Evolutionary conservation across 108 stramenopile species (phyloP).

Genomic region (Asterionellopsis glacialis): DNA sequence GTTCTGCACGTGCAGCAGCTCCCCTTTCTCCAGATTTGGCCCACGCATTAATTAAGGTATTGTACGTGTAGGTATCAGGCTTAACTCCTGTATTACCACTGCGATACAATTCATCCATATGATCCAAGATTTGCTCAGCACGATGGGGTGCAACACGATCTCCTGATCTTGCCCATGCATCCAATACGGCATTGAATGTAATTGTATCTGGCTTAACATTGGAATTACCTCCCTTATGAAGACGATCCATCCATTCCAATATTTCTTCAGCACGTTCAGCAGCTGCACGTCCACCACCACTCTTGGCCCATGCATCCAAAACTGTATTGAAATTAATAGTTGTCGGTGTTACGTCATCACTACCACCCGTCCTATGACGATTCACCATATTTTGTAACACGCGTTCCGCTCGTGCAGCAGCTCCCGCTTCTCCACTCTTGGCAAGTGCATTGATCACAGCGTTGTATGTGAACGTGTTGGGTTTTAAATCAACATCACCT

Average conservation of each 20-base stretch:
- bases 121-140: conserved; percentile 83
- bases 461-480: conserved; percentile 77
- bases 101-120: conserved; percentile 83
- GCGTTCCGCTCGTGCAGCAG: conserved; percentile 74
- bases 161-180: conserved; percentile 81
- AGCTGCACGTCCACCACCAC: conserved; percentile 68
- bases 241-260: conserved; percentile 83
- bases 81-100: conserved; percentile 75
- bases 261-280: conserved; percentile 83
- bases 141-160: conserved; percentile 73
- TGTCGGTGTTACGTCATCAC: conserved; percentile 75
- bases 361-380: conserved; percentile 55
- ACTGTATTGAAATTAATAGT: conserved; percentile 88
- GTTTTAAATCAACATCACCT: conserved; percentile 72
- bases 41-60: conserved; percentile 74
- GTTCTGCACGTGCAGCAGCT: conserved; percentile 59
- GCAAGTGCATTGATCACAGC: conserved; percentile 84
- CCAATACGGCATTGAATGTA: conserved; percentile 74
- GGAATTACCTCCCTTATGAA: conserved; percentile 58
- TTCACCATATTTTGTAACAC: conserved; percentile 82
- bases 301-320: conserved; percentile 79
- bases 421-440: conserved; percentile 74
- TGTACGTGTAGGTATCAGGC: conserved; percentile 85
- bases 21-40: conserved; percentile 49
- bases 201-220: conserved; percentile 66